Conservation (phyloP, 2,329 filamentous ascomycete genomes). For the Ceratocystis smalleyi region DNA sequence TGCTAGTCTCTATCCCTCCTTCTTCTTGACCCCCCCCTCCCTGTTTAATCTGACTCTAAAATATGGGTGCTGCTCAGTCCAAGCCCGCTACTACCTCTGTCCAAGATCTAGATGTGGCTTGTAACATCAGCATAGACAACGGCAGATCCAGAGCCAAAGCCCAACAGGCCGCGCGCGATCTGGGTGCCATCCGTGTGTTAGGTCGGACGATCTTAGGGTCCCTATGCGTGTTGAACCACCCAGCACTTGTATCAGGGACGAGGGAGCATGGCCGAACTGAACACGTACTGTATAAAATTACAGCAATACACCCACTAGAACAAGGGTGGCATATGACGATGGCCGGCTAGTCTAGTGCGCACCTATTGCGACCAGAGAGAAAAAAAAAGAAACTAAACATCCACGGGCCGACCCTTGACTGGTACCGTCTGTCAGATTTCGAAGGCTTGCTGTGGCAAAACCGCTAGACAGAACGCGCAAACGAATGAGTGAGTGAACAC, state of each 20-base stretch:
- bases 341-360: not conserved
- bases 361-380: not conserved
- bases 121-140: not conserved
- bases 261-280: too few species aligned
- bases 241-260: too few species aligned
- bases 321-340: not conserved
- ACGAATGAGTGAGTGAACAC: not conserved
- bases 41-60: not conserved
- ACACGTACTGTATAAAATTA: too few species aligned
- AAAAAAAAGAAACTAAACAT: not conserved
- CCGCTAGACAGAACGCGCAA: not conserved
- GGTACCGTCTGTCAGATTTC: not conserved
- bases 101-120: slow-evolving; percentile 2
- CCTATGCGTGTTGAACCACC: too few species aligned
- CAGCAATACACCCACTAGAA: not conserved
- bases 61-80: not conserved
- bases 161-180: not conserved
- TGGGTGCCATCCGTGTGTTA: not conserved
- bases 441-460: not conserved
- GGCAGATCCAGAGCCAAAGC: too few species aligned
- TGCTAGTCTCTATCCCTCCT: not conserved
- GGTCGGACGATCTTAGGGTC: not conserved
- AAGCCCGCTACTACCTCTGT: not conserved
- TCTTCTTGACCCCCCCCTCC: not conserved
- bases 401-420: not conserved